Percentiles rank a stretch among this genome's conserved stretches.
These are phyloP conservation scores for Rhynchospora breviuscula DNA, from an alignment of 176 grass and related monocot species.

Conservation along the genomic window DNA sequence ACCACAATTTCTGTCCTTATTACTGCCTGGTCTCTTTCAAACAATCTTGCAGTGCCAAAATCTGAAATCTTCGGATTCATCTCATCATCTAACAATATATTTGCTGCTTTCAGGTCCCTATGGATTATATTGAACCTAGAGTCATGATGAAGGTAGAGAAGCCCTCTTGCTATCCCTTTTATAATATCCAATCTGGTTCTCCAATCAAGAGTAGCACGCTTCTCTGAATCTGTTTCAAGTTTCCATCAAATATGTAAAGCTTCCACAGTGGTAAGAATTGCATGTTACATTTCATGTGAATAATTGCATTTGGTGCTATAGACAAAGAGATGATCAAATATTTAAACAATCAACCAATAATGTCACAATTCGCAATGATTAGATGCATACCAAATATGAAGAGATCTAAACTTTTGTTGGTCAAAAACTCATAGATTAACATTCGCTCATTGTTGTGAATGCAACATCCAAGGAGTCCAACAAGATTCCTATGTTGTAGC, in stretches of 20 bases:
- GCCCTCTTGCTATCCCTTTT: constrained; percentile 36
- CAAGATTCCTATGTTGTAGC: constrained; percentile 63
- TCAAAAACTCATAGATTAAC: constrained; percentile 51
- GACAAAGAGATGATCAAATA: no score
- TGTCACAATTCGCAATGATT: no score
- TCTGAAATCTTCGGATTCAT: constrained; percentile 70
- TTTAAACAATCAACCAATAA: no score
- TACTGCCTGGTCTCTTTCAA: constrained; percentile 12
- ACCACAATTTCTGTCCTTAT: constrained; percentile 29
- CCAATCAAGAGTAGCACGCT: constrained; percentile 8
- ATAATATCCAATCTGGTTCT: constrained; percentile 48
- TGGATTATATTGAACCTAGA: constrained; percentile 49
- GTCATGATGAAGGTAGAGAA: constrained; percentile 55
- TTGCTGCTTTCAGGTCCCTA: constrained; percentile 46
- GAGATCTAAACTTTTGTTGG: constrained; percentile 49
- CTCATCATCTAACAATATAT: constrained; percentile 37
- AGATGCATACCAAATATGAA: constrained; percentile 42
- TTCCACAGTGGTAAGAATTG: no score
- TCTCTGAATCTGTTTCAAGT: no score
- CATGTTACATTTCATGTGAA: no score
- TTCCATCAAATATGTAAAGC: no score
- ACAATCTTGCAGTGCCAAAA: constrained; percentile 41
- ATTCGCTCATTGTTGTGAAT: constrained; percentile 39
- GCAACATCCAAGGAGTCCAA: constrained; percentile 52
- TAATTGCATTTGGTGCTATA: no score